Base-by-base conservation (phyloP, 495 filamentous ascomycete species). In the Trichoderma reesei region DNA sequence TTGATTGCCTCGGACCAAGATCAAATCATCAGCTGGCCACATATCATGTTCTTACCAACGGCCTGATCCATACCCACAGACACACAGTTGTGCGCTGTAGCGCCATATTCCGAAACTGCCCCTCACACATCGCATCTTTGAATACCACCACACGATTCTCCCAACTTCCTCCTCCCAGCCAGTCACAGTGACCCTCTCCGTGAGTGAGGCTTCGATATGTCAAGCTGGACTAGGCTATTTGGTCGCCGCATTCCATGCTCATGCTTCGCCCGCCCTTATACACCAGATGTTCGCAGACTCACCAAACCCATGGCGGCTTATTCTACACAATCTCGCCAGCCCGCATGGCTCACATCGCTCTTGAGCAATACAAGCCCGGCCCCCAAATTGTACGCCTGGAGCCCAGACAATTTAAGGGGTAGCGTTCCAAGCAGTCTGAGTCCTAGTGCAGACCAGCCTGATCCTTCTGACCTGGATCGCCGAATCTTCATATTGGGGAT, bases 401-500 rank as follows among this genome's bases (percentile, higher is more conserved):
- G 34, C 10, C 63, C 36, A n/a, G 14, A 9, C 16, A 59, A 59
- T n/a, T 2, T 59, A 14, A 10, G 60, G 36, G 18, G 59, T 10
- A 20, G 13, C 1, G 18, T 10, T n/a, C 37, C 31, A 31, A 37
- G 26, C 46, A 18, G 10, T 20, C 10, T 9, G 31, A 10, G 8
- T 16, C 4, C 62, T 14, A 7, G 26, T 26, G 26, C 26, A 26
- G 26, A 34, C 0, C 34, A 46, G 6, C 26, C 44, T 16, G 13
- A 38, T 13, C 6, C 42, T 11, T 65, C 48, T 5, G 61, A 68
- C 9, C 62, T 68, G 18, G 20, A 60, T 3, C 67, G 65, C 3
- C 68, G 75, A 1, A 72, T 78, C 14, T 72, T 72, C 65, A 70
- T 87, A 60, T 71, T 86, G 26, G 85, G 85, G 2, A 61, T 80